Evolutionary conservation across 169 alveolate species (phyloP).

Genomic region (Cryptosporidium ubiquitum): DNA sequence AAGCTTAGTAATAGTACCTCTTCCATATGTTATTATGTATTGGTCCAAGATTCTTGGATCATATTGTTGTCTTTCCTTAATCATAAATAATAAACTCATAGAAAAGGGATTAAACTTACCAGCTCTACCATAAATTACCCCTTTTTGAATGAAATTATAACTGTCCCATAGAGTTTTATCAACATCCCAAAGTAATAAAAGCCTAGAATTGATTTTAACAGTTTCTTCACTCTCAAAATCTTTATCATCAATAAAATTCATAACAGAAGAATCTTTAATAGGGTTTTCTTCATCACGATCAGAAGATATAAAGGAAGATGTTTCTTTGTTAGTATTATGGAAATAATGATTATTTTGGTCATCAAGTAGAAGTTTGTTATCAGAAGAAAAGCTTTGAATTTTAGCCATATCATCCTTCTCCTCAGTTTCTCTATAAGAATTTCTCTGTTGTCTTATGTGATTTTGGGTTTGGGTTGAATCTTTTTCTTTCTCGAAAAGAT

Average conservation of each 20-base stretch:
- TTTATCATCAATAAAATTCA: constrained; percentile 41
- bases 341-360: no score
- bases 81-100: constrained; percentile 30
- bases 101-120: constrained; percentile 59
- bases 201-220: constrained; percentile 7
- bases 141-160: constrained; percentile 13
- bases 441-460: background rate
- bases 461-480: background rate
- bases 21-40: constrained; percentile 47
- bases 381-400: constrained; percentile 31
- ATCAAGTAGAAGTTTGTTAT: background rate
- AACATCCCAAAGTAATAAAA: constrained; percentile 56
- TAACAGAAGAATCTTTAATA: background rate
- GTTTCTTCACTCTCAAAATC: constrained; percentile 36
- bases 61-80: constrained; percentile 41
- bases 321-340: no score
- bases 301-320: background rate
- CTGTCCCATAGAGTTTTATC: constrained; percentile 44
- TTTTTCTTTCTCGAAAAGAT: background rate
- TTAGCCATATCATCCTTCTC: constrained; percentile 39
- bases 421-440: constrained; percentile 1
- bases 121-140: background rate
- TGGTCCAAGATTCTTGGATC: constrained; percentile 62
- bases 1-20: constrained; percentile 27
- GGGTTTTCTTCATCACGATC: background rate